phyloP scores from a whole-genome alignment of 768 basidiomycete genomes.

The Bullera alba region DNA sequence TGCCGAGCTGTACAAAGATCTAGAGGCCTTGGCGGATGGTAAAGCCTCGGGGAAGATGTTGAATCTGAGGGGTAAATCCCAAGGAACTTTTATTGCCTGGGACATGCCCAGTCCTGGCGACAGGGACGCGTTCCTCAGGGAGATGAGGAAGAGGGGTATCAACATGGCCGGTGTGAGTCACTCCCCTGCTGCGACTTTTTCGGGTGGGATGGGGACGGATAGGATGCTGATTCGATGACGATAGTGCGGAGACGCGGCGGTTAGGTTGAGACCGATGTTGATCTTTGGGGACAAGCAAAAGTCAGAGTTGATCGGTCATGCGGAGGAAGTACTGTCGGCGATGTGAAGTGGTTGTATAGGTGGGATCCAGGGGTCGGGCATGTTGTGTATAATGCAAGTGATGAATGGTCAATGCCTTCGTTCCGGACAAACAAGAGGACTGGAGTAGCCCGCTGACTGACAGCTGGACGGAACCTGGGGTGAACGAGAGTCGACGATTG shows the following conservation, averaged over 20 bases:
- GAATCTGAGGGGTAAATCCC: slow-evolving; percentile 41
- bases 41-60: slow-evolving; percentile 18
- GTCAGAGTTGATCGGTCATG: slow-evolving; percentile 1
- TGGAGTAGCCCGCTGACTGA: too few relatives aligned
- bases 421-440: too few relatives aligned
- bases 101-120: slow-evolving; percentile 34
- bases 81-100: slow-evolving; percentile 48
- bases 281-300: slow-evolving; percentile 45
- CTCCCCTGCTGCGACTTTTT: not conserved
- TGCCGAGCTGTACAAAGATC: slow-evolving; percentile 21
- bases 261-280: slow-evolving; percentile 44
- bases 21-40: slow-evolving; percentile 23
- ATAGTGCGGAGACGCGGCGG: slow-evolving; percentile 27
- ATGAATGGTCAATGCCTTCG: too few relatives aligned
- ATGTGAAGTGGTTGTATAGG: too few relatives aligned
- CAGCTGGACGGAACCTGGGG: too few relatives aligned
- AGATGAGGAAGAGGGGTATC: slow-evolving; percentile 44
- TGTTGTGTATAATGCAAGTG: too few relatives aligned
- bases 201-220: slow-evolving; percentile 23
- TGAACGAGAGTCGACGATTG: too few relatives aligned
- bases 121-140: slow-evolving; percentile 42
- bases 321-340: not conserved
- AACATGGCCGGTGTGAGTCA: slow-evolving; percentile 44
- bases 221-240: not conserved
- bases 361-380: too few relatives aligned